phyloP scores from a whole-genome alignment of 2,329 filamentous ascomycete genomes.

The Anthostomella pinea region DNA sequence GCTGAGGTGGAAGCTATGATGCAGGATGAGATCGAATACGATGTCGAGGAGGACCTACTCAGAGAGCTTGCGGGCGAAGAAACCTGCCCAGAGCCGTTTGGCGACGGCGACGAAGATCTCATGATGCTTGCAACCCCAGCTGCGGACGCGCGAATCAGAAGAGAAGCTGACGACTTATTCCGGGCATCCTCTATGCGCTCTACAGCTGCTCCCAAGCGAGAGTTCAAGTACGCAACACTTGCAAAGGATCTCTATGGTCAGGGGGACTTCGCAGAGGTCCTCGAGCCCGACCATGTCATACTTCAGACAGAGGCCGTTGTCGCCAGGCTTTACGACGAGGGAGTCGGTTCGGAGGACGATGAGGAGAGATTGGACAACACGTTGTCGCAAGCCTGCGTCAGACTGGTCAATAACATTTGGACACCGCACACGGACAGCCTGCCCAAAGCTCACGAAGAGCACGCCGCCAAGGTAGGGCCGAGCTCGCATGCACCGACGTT shows the following conservation, averaged over 20 bases:
- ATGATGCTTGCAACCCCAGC: constrained; percentile 56
- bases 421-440: constrained; percentile 49
- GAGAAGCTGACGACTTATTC: constrained; percentile 55
- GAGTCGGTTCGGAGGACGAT: constrained; percentile 55
- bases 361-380: constrained; percentile 54
- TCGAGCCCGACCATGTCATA: constrained; percentile 70
- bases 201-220: constrained; percentile 40
- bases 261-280: constrained; percentile 56
- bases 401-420: constrained; percentile 54
- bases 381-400: constrained; percentile 51
- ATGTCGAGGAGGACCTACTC: constrained; percentile 34
- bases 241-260: constrained; percentile 67
- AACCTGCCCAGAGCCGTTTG: constrained; percentile 22
- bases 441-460: constrained; percentile 49
- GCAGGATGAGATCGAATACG: constrained; percentile 35
- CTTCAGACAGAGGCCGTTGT: constrained; percentile 73
- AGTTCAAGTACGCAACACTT: constrained; percentile 66
- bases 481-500: constrained; percentile 60
- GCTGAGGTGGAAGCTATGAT: constrained; percentile 39
- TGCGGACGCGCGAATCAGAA: constrained; percentile 50
- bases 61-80: constrained; percentile 30
- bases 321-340: constrained; percentile 61
- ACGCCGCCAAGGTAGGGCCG: constrained; percentile 62
- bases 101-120: constrained; percentile 45
- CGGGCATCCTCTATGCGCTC: constrained; percentile 50